Evolutionary conservation across 176 grass and related monocot genomes (phyloP).

Genomic region (Bolboschoenus planiculmis): DNA sequence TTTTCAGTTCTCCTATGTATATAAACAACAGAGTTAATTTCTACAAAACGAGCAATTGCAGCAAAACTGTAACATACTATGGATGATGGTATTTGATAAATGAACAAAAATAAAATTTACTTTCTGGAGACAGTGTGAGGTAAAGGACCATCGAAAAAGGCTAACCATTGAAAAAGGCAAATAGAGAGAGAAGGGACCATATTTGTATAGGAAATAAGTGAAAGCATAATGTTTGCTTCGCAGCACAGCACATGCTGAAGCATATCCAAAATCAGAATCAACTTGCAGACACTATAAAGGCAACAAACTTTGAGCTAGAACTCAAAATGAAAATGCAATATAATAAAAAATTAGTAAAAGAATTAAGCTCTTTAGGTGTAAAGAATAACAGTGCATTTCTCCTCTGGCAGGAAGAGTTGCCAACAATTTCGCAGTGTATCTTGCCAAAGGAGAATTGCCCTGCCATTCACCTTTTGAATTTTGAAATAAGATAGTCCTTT

Average conservation of each 20-base stretch:
- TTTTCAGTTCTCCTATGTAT: neutral
- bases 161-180: neutral
- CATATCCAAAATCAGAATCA: neutral
- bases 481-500: neutral
- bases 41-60: neutral
- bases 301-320: neutral
- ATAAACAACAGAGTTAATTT: neutral
- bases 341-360: neutral
- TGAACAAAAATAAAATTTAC: neutral
- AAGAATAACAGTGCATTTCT: constrained; percentile 41
- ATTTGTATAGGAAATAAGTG: neutral
- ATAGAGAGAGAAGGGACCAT: neutral
- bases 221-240: neutral
- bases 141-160: neutral
- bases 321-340: neutral
- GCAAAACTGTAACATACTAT: neutral
- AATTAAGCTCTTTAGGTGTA: neutral
- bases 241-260: neutral
- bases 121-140: neutral
- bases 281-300: neutral
- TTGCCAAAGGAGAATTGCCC: constrained; percentile 94
- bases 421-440: constrained; percentile 2
- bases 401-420: constrained; percentile 35
- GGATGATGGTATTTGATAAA: neutral
- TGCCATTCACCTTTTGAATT: constrained; percentile 45